These are phyloP conservation scores for Lagerstroemia speciosa DNA, from an alignment of 345 rosid species.

Conservation along the genomic window DNA sequence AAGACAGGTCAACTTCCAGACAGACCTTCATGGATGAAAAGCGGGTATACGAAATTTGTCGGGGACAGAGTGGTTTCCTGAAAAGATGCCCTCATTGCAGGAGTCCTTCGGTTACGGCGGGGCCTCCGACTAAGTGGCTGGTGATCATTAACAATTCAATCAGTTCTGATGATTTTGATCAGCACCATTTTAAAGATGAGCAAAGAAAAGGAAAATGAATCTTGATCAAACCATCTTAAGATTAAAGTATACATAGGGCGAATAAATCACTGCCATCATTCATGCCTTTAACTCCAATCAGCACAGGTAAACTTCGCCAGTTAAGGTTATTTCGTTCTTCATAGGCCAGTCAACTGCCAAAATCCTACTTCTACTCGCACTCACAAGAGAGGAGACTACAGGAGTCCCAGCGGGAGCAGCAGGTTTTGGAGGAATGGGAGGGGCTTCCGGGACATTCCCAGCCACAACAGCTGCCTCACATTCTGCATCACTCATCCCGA, in stretches of 20 bases:
- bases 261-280: neutral
- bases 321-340: no score
- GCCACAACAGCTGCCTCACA: constrained; percentile 85
- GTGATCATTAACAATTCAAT: neutral
- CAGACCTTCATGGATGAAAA: constrained; percentile 92
- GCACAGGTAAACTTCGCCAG: no score
- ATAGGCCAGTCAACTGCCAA: neutral
- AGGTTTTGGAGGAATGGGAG: constrained; percentile 72
- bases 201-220: neutral
- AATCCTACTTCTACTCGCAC: constrained; percentile 6
- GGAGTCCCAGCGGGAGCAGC: constrained; percentile 84
- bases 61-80: constrained; percentile 82
- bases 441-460: constrained; percentile 79
- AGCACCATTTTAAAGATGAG: neutral
- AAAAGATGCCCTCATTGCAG: constrained; percentile 64
- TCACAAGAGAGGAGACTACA: constrained; percentile 49
- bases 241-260: neutral
- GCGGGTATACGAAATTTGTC: constrained; percentile 83
- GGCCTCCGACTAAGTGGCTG: constrained; percentile 80
- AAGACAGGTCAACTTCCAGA: neutral
- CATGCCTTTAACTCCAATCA: no score
- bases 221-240: neutral
- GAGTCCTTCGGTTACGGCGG: constrained; percentile 76
- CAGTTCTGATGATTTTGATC: neutral
- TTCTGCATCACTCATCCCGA: constrained; percentile 60